phyloP scores from a whole-genome alignment of 2,329 filamentous ascomycete genomes.

The Helminthosporium solani region DNA sequence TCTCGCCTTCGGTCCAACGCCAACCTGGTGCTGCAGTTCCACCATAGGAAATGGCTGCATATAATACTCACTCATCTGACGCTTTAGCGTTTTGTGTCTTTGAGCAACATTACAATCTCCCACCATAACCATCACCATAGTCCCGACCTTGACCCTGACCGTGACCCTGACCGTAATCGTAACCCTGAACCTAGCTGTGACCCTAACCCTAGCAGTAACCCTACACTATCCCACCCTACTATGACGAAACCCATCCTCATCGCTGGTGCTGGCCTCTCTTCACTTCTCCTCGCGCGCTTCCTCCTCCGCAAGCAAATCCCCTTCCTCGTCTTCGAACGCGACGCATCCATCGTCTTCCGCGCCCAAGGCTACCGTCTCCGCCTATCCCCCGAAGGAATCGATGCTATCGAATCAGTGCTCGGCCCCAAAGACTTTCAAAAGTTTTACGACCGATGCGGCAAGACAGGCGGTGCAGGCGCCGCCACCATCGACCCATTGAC shows the following conservation, averaged over 20 bases:
- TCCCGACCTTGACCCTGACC: too few relatives aligned
- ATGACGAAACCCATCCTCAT: constrained; percentile 46
- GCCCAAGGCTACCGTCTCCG: constrained; percentile 64
- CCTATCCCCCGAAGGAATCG: constrained; percentile 57
- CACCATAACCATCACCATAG: too few relatives aligned
- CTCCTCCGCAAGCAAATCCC: constrained; percentile 33
- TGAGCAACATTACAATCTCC: too few relatives aligned
- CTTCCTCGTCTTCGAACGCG: constrained; percentile 42
- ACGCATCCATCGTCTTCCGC: constrained; percentile 55
- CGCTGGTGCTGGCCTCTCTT: constrained; percentile 33
- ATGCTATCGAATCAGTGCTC: constrained; percentile 62
- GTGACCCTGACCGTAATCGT: too few relatives aligned
- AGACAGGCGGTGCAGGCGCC: constrained; percentile 60
- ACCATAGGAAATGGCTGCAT: too few relatives aligned
- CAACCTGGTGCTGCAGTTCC: too few relatives aligned
- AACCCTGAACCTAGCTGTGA: too few relatives aligned
- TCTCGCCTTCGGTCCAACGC: too few relatives aligned
- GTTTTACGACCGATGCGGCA: constrained; percentile 62
- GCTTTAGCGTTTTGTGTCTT: too few relatives aligned
- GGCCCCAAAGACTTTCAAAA: constrained; percentile 48
- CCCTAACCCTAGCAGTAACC: too few relatives aligned
- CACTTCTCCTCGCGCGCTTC: constrained; percentile 34
- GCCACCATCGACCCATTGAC: constrained; percentile 55
- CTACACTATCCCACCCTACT: constrained; percentile 1
- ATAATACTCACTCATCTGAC: too few relatives aligned